Percentiles rank a stretch among this genome's conserved stretches.
Conservation (phyloP, 2,329 filamentous ascomycete species). For the Pseudocercospora fijiensis region DNA sequence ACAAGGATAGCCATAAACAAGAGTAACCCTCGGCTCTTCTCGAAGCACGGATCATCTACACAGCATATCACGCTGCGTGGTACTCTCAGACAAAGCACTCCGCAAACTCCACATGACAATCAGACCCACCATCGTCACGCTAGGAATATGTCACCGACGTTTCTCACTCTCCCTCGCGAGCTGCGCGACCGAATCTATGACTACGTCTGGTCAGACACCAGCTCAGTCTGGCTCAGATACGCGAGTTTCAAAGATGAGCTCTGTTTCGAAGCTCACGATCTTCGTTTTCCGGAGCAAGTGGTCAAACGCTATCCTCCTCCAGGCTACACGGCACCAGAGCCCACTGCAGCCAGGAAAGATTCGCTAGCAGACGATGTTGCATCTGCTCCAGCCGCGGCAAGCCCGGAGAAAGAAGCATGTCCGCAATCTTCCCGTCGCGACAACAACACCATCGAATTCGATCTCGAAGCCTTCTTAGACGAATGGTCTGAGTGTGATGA, state of each 20-base stretch:
- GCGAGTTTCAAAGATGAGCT: background rate
- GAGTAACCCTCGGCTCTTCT: background rate
- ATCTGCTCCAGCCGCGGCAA: background rate
- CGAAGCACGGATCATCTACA: background rate
- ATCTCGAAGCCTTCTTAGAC: background rate
- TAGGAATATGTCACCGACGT: background rate
- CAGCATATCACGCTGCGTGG: background rate
- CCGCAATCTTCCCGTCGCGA: background rate
- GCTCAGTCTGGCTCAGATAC: background rate
- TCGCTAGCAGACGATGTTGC: background rate
- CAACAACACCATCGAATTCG: background rate
- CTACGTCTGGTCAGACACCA: conserved; percentile 10
- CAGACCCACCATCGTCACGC: background rate
- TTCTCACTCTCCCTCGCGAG: conserved; percentile 18
- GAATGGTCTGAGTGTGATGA: background rate
- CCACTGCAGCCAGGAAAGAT: background rate
- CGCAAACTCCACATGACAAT: background rate
- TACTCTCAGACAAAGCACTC: background rate
- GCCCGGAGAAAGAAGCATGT: background rate
- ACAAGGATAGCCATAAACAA: background rate
- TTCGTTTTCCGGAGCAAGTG: conserved; percentile 5
- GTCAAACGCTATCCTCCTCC: conserved; percentile 7
- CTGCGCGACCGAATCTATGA: conserved; percentile 20
- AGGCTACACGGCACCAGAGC: background rate
- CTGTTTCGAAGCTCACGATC: background rate